phyloP scores from a whole-genome alignment of 495 filamentous ascomycete genomes.

The Evansstolkia leycettana region DNA sequence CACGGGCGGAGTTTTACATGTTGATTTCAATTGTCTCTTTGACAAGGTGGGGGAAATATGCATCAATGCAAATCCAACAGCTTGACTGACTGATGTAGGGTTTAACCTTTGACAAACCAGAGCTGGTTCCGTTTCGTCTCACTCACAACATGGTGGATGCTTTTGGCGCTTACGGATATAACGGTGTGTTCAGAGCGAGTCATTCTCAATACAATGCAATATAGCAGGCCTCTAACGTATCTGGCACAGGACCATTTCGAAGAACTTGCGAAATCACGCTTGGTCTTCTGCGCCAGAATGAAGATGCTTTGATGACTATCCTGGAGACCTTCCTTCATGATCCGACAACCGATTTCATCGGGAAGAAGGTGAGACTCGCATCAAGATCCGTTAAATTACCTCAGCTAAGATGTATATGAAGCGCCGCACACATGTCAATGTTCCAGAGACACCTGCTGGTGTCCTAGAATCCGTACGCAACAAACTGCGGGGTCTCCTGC shows the following conservation, averaged over 20 bases:
- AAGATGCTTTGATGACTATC: constrained; percentile 93
- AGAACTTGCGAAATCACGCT: constrained; percentile 82
- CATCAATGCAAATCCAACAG: neutral
- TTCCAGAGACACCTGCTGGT: constrained; percentile 76
- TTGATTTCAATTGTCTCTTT: constrained; percentile 99
- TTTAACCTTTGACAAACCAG: constrained; percentile 86
- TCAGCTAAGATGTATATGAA: constrained; percentile 13
- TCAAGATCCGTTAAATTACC: neutral
- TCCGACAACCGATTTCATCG: constrained; percentile 86
- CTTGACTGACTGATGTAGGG: constrained; percentile 32
- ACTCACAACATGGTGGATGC: constrained; percentile 98
- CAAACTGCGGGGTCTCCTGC: constrained; percentile 75
- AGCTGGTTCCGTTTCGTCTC: constrained; percentile 91
- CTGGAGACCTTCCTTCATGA: constrained; percentile 95
- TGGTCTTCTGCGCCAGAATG: constrained; percentile 70
- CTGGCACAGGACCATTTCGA: constrained; percentile 62
- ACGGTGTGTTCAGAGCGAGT: constrained; percentile 29
- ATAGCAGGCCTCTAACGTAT: constrained; percentile 3
- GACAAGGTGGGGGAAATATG: constrained; percentile 50
- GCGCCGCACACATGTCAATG: constrained; percentile 44
- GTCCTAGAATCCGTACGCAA: constrained; percentile 80
- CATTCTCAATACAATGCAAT: neutral
- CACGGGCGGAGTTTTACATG: constrained; percentile 88
- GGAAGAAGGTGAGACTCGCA: constrained; percentile 43
- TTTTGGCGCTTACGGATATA: constrained; percentile 86